Percentiles rank a stretch among this genome's conserved stretches.
These are phyloP conservation scores for Coriaria nepalensis DNA, from an alignment of 306 rosid genomes.

Conservation along the genomic window DNA sequence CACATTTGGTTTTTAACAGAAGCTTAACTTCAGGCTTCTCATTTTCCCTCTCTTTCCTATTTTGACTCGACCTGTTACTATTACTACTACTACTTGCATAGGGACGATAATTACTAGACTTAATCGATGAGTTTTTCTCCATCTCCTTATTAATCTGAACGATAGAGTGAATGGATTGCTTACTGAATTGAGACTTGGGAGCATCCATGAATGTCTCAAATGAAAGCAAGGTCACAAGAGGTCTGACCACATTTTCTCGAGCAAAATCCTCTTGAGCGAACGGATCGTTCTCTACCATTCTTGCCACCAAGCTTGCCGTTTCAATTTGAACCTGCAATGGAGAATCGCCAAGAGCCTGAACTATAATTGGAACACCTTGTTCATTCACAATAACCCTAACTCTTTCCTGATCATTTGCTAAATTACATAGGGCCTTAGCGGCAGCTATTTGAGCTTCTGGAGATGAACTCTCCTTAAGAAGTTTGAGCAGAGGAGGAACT, in stretches of 20 bases:
- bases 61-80: no score
- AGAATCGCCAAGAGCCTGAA: slow-evolving; percentile 51
- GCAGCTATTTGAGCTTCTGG: slow-evolving; percentile 69
- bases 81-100: slow-evolving; percentile 10
- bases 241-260: slow-evolving; percentile 59
- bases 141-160: slow-evolving; percentile 38
- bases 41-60: slow-evolving; percentile 39
- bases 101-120: no score
- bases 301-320: slow-evolving; percentile 48
- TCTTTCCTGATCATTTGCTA: slow-evolving; percentile 31
- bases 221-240: slow-evolving; percentile 45
- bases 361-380: slow-evolving; percentile 39
- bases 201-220: slow-evolving; percentile 49
- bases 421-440: slow-evolving; percentile 38
- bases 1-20: slow-evolving; percentile 44
- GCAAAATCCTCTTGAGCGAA: slow-evolving; percentile 61
- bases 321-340: slow-evolving; percentile 47
- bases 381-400: slow-evolving; percentile 23
- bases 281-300: slow-evolving; percentile 41
- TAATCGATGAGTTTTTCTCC: slow-evolving; percentile 1
- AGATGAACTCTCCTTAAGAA: slow-evolving; percentile 44
- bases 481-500: slow-evolving; percentile 49
- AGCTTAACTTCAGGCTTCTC: slow-evolving; percentile 49
- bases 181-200: slow-evolving; percentile 28
- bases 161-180: slow-evolving; percentile 38